These are phyloP conservation scores for Cairneyella variabilis DNA, from an alignment of 495 filamentous ascomycete species.

Conservation along the genomic window DNA sequence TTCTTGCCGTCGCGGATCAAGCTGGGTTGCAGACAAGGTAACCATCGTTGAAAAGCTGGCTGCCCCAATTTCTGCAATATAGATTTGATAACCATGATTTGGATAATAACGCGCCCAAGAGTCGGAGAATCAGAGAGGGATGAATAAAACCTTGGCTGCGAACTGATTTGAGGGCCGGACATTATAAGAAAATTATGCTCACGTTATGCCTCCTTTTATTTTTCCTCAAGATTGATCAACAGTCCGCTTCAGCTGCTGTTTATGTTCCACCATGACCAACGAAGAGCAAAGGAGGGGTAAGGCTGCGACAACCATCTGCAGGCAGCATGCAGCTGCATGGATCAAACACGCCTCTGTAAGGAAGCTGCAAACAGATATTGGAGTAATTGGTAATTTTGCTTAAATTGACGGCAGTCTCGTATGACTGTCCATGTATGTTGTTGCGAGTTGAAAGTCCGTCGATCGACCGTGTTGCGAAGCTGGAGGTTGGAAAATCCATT, in stretches of 20 bases:
- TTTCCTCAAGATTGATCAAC: too few species aligned
- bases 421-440: too few species aligned
- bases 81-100: neutral
- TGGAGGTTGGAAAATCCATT: too few species aligned
- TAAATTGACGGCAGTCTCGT: too few species aligned
- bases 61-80: neutral
- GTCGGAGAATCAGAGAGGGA: neutral
- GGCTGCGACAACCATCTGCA: neutral
- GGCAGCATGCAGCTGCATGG: neutral
- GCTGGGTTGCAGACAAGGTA: too few species aligned
- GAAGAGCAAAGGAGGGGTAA: neutral
- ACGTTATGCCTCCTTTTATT: too few species aligned
- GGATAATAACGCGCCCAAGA: neutral
- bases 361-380: neutral
- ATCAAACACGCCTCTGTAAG: neutral
- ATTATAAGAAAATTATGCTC: neutral
- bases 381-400: neutral
- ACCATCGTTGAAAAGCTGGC: too few species aligned
- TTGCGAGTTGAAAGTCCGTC: too few species aligned
- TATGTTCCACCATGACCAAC: slow-evolving; percentile 2
- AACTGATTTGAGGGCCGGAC: neutral
- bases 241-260: too few species aligned
- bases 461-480: too few species aligned
- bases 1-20: too few species aligned
- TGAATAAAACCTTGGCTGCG: neutral